These are phyloP conservation scores for Fagopyrum homotropicum DNA, from an alignment of 148 eudicot genomes.

Conservation along the genomic window DNA sequence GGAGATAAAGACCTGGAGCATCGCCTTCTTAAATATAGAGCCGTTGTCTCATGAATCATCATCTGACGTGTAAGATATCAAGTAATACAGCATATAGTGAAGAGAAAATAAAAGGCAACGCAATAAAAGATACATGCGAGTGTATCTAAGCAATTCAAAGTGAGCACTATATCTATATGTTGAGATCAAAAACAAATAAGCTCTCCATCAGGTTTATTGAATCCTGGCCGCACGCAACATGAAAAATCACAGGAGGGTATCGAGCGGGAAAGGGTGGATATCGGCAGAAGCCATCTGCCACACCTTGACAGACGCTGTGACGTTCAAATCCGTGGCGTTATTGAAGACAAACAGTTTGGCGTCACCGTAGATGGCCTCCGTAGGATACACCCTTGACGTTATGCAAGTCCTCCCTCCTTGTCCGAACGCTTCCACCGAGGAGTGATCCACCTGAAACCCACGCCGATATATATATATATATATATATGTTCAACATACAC, in stretches of 20 bases:
- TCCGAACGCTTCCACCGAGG: constrained; percentile 60
- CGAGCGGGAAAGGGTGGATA: constrained; percentile 23
- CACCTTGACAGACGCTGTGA: constrained; percentile 50
- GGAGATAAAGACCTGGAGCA: too few species aligned
- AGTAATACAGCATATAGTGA: background rate
- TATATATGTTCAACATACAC: too few species aligned
- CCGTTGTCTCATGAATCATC: constrained; percentile 5
- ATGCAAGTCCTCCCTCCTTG: constrained; percentile 70
- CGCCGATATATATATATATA: too few species aligned
- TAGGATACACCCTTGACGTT: constrained; percentile 58
- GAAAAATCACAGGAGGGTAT: constrained; percentile 1
- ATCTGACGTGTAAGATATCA: background rate
- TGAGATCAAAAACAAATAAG: too few species aligned
- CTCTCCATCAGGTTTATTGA: background rate
- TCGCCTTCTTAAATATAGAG: too few species aligned
- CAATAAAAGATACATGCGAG: background rate
- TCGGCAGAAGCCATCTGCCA: constrained; percentile 40
- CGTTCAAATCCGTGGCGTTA: constrained; percentile 45
- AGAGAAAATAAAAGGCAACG: background rate
- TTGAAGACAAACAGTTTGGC: constrained; percentile 54
- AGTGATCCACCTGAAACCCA: constrained; percentile 56
- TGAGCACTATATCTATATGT: too few species aligned
- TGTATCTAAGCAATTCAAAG: too few species aligned
- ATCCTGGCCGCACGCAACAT: background rate
- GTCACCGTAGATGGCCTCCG: constrained; percentile 43